Base-by-base conservation (phyloP, 768 basidiomycete species). In the Xerocomus spinulosus region DNA sequence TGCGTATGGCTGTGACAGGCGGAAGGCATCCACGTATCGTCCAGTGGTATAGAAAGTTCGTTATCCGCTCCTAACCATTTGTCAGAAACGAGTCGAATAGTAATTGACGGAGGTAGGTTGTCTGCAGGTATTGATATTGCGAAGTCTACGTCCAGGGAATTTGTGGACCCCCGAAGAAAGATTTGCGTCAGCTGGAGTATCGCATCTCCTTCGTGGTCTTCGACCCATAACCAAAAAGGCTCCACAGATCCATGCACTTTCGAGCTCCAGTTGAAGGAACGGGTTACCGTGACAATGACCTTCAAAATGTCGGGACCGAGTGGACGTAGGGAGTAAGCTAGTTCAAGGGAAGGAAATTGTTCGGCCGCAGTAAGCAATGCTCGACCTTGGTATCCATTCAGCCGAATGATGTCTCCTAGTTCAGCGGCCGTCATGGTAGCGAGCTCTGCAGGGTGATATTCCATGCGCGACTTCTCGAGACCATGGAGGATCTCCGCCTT, bases 141-240 rank as follows among this genome's bases (percentile, higher is more conserved):
- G 59, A 98, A 98, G 42, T 90, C 83, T 26, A 85, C 69, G 30
- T 83, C 73, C 28, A 93, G 51, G 4, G 59, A 40, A 0, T 76
- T 69, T 1, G 86, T 88, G 15, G 77, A 74, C 52, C 81, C 78
- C 36, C 86, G 83, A 52, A 97, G 79, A 28, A 82, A 57, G 21
- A 94, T 68, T 57, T 87, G 82, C 1, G 82, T 72, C 44, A 87
- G 75, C 60, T 95, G 93, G 10, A 93, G 77, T 58, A 98, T 94
- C 30, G 77, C 77, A n/a, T 77, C 54, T n/a, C 82, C 85, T 28
- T 85, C 78, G 30, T 84, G 75, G 58, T 94, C 92, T 69, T 98
- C 93, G 3, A 96, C 71, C 96, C 96, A 98, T 25, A 99, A 66
- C 85, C 91, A 97, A 69, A 97, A 97, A 2, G 91, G 86, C 64